These are phyloP conservation scores for Diaporthe batatas DNA, from an alignment of 2,329 filamentous ascomycete species.

Conservation along the genomic window DNA sequence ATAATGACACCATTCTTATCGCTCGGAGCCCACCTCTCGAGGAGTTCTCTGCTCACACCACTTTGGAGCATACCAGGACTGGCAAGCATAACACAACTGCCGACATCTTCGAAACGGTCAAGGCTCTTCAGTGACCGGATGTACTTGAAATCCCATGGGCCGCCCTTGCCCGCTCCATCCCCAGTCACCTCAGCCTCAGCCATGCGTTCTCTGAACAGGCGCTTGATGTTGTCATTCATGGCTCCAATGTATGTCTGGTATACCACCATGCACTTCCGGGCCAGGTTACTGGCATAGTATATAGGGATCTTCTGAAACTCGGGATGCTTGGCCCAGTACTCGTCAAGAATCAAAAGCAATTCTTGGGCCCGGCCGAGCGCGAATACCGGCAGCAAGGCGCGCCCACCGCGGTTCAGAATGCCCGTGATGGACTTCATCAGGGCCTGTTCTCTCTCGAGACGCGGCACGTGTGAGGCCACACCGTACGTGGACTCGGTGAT, in stretches of 20 bases:
- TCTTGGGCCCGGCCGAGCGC: constrained; percentile 95
- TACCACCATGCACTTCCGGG: constrained; percentile 96
- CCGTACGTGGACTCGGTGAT: constrained; percentile 99
- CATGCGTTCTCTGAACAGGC: constrained; percentile 92
- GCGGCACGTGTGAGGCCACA: constrained; percentile 92
- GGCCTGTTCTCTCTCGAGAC: constrained; percentile 89
- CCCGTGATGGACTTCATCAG: constrained; percentile 96
- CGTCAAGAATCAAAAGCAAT: constrained; percentile 91
- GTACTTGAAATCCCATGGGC: constrained; percentile 97
- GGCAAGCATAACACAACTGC: constrained; percentile 96
- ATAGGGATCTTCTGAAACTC: constrained; percentile 94
- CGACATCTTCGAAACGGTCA: constrained; percentile 95
- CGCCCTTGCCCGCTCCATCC: constrained; percentile 80
- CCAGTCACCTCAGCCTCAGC: constrained; percentile 88
- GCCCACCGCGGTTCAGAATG: constrained; percentile 90
- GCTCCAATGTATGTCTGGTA: constrained; percentile 98
- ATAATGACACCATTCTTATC: constrained; percentile 98
- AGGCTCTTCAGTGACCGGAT: constrained; percentile 93
- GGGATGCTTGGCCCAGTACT: constrained; percentile 92
- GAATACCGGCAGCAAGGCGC: constrained; percentile 95
- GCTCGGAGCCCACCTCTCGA: constrained; percentile 96
- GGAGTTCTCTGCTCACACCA: constrained; percentile 89
- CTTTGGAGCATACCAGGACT: constrained; percentile 99
- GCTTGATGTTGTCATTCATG: constrained; percentile 99
- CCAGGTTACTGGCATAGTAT: constrained; percentile 96